These are phyloP conservation scores for Cyclocybe aegerita DNA, from an alignment of 768 basidiomycete genomes.

Conservation along the genomic window DNA sequence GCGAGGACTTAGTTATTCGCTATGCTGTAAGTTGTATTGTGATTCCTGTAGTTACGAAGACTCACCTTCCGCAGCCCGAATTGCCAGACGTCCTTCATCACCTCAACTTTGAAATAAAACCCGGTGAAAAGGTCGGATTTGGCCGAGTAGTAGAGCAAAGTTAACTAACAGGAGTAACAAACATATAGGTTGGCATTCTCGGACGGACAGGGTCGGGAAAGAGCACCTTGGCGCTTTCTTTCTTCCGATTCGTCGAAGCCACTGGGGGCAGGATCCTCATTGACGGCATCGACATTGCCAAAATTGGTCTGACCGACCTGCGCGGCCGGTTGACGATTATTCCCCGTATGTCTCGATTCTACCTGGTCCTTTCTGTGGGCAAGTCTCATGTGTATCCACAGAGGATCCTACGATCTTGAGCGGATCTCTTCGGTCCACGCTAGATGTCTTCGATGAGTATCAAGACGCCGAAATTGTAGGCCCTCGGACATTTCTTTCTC, in stretches of 20 bases:
- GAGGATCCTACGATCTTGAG: constrained; percentile 85
- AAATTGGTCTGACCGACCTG: constrained; percentile 74
- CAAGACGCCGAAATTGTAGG: constrained; percentile 74
- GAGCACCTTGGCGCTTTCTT: constrained; percentile 78
- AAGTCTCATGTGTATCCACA: constrained; percentile 12
- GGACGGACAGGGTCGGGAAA: constrained; percentile 78
- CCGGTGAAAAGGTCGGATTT: constrained; percentile 69
- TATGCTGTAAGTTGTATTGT: not conserved
- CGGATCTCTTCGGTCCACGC: constrained; percentile 72
- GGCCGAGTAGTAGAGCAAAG: constrained; percentile 28
- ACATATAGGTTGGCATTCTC: constrained; percentile 60
- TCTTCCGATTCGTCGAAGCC: constrained; percentile 85
- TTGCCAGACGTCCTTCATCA: constrained; percentile 83
- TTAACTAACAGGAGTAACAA: not conserved
- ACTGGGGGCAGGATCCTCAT: constrained; percentile 67
- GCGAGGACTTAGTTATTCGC: not conserved
- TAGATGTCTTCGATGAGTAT: constrained; percentile 86
- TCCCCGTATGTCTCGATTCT: constrained; percentile 37
- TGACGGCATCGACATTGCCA: constrained; percentile 73
- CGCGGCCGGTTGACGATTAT: constrained; percentile 77
- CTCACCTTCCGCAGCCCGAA: constrained; percentile 56
- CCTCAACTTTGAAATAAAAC: constrained; percentile 67
- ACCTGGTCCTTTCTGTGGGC: not conserved
- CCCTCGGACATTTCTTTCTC: not conserved
- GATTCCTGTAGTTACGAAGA: not conserved